A percentile compares a stretch with the other conserved stretches of the same genome.
These are phyloP conservation scores for Thymus quinquecostatus DNA, from an alignment of 257 asterid genomes.

Conservation along the genomic window DNA sequence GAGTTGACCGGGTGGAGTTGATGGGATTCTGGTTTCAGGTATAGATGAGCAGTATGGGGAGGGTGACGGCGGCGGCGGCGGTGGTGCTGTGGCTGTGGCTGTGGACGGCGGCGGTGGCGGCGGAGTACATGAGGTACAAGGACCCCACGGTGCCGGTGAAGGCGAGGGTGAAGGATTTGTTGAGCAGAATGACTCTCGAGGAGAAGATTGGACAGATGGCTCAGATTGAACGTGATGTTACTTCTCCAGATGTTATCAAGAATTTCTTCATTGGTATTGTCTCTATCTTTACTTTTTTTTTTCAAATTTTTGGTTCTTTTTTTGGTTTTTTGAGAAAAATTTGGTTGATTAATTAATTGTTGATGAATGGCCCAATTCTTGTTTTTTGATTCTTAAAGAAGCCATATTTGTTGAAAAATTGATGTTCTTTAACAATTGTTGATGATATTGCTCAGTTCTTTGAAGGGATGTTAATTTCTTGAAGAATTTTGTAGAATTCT, in stretches of 20 bases:
- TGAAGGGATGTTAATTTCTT: background rate
- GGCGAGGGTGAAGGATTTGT: slow-evolving; percentile 40
- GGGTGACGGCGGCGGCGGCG: slow-evolving; percentile 36
- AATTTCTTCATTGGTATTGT: slow-evolving; percentile 41
- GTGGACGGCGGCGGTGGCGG: slow-evolving; percentile 38
- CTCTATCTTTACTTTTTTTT: background rate
- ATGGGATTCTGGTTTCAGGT: slow-evolving; percentile 25
- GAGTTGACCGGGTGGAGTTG: background rate
- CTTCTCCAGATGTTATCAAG: slow-evolving; percentile 35
- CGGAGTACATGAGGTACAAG: slow-evolving; percentile 46
- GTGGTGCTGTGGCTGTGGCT: slow-evolving; percentile 42
- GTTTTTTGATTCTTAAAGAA: background rate
- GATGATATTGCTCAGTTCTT: background rate
- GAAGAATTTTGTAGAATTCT: background rate
- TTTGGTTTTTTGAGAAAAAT: background rate
- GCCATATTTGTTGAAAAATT: background rate
- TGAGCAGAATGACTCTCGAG: slow-evolving; percentile 47
- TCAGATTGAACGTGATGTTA: slow-evolving; percentile 43
- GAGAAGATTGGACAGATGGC: slow-evolving; percentile 59
- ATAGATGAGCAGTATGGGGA: slow-evolving; percentile 27
- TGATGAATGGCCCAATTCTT: no score
- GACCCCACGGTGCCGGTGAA: slow-evolving; percentile 43
- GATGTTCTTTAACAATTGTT: no score
- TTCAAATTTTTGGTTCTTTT: background rate
- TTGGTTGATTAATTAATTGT: background rate